Conservation (phyloP, 257 asterid species). For the Lithospermum erythrorhizon region DNA sequence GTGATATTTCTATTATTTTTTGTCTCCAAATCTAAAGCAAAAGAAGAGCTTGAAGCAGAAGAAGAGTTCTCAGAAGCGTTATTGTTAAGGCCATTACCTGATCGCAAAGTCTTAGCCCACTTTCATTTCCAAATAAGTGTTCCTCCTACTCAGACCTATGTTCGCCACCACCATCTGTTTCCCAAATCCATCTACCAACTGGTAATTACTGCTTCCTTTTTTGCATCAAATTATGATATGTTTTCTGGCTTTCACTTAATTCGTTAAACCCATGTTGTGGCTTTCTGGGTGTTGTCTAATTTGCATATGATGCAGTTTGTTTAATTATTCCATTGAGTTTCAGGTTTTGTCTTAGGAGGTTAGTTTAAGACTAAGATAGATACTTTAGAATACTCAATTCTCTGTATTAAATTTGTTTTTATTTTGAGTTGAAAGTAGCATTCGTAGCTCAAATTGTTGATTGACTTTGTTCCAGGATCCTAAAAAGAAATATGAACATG, state of each 20-base stretch:
- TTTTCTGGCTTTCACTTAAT: neutral
- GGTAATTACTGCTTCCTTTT: constrained; percentile 23
- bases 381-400: neutral
- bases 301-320: neutral
- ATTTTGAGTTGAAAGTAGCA: neutral
- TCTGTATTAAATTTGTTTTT: neutral
- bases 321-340: neutral
- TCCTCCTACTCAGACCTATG: constrained; percentile 68
- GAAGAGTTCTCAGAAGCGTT: constrained; percentile 89
- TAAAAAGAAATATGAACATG: neutral
- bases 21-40: constrained; percentile 32
- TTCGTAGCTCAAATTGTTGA: no score
- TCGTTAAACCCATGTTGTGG: neutral
- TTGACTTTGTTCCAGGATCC: no score
- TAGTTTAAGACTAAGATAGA: neutral
- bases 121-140: constrained; percentile 76
- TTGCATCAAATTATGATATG: neutral
- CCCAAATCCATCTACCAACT: constrained; percentile 92
- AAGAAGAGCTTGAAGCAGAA: constrained; percentile 13
- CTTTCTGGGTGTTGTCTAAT: neutral
- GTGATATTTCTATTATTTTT: constrained; percentile 30
- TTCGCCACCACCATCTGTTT: constrained; percentile 83
- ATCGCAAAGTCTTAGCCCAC: constrained; percentile 80
- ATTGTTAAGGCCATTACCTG: constrained; percentile 83
- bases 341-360: neutral